Conservation (phyloP, 2,329 filamentous ascomycete species). For the Sporothrix curviconia region DNA sequence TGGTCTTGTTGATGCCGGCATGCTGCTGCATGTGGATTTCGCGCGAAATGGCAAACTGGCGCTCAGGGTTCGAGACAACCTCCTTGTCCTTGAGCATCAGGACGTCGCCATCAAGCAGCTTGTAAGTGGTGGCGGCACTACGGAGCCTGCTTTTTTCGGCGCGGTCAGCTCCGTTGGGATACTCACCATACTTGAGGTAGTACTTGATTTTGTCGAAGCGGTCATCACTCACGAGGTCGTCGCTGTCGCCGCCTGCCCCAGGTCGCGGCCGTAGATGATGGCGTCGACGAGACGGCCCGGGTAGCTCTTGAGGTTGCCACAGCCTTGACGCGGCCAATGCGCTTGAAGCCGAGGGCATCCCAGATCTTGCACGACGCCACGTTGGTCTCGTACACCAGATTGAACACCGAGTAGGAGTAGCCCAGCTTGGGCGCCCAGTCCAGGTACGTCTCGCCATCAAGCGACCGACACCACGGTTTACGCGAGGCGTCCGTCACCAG, state of each 20-base stretch:
- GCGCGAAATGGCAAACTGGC: slow-evolving; percentile 84
- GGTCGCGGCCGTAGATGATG: slow-evolving; percentile 69
- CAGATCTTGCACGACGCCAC: slow-evolving; percentile 84
- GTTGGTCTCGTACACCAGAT: slow-evolving; percentile 90
- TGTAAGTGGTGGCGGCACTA: slow-evolving; percentile 92
- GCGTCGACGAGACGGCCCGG: slow-evolving; percentile 65
- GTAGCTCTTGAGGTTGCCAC: slow-evolving; percentile 62
- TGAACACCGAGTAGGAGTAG: slow-evolving; percentile 90
- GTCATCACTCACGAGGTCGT: slow-evolving; percentile 86
- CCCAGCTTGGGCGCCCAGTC: slow-evolving; percentile 75
- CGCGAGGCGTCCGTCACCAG: slow-evolving; percentile 67
- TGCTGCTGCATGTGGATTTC: slow-evolving; percentile 69
- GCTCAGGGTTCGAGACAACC: slow-evolving; percentile 82
- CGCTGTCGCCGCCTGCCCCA: slow-evolving; percentile 53
- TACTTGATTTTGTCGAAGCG: slow-evolving; percentile 98
- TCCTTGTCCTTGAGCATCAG: slow-evolving; percentile 98
- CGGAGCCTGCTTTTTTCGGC: slow-evolving; percentile 92
- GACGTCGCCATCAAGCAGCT: slow-evolving; percentile 68
- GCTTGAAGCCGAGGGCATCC: slow-evolving; percentile 88
- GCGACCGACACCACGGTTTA: slow-evolving; percentile 66
- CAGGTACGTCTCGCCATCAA: slow-evolving; percentile 69
- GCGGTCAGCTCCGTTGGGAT: slow-evolving; percentile 85
- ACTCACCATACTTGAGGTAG: slow-evolving; percentile 90
- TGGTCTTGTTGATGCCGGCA: slow-evolving; percentile 97
- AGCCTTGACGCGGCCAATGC: slow-evolving; percentile 75